Percentiles rank a stretch among this genome's conserved stretches.
phyloP scores from a whole-genome alignment of 1,139 yeast species.

The Pneumocystis oryctolagi region DNA sequence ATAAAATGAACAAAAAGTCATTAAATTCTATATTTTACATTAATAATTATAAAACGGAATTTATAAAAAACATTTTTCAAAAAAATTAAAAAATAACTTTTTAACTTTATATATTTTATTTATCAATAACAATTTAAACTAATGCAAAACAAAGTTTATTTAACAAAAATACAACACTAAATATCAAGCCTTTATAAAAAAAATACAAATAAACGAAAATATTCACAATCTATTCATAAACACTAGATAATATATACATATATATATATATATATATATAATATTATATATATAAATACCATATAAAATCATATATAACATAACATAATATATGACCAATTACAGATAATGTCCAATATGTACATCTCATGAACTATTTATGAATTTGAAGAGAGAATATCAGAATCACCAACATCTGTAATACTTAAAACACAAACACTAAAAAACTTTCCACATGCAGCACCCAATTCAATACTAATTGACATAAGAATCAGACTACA shows the following conservation, averaged over 20 bases:
- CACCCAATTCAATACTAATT: conserved; percentile 87
- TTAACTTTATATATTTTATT: too few relatives aligned
- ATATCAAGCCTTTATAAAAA: background rate
- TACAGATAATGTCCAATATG: background rate
- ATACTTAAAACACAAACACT: conserved; percentile 96
- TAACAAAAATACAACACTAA: background rate
- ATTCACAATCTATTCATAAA: background rate
- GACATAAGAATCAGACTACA: background rate
- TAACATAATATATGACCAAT: background rate
- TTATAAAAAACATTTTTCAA: too few relatives aligned
- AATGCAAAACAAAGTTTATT: background rate
- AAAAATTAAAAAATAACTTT: too few relatives aligned
- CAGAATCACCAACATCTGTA: conserved; percentile 99
- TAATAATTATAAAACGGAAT: too few relatives aligned
- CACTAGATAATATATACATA: background rate
- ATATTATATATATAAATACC: background rate
- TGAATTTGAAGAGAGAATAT: conserved; percentile 49
- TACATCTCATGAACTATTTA: background rate
- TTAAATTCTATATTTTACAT: too few relatives aligned
- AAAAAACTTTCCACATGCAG: conserved; percentile 99
- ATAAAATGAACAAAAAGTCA: too few relatives aligned
- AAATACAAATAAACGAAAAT: background rate
- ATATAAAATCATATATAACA: background rate
- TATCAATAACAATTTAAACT: too few relatives aligned
- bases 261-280: background rate